Evolutionary conservation across 495 filamentous ascomycete species (phyloP).

Genomic region (Thermochaetoides thermophila): DNA sequence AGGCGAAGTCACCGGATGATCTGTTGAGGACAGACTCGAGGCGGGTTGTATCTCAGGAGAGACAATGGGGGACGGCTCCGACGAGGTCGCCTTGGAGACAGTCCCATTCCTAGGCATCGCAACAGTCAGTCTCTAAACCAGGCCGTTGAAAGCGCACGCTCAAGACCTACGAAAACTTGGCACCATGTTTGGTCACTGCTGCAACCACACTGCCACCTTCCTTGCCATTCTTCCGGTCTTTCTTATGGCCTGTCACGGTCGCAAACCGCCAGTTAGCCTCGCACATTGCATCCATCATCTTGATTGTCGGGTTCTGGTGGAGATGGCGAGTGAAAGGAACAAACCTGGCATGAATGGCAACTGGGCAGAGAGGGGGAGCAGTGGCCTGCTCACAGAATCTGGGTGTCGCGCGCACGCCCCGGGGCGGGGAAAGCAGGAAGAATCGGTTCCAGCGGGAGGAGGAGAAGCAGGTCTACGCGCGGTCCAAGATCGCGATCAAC

Average conservation of each 20-base stretch:
- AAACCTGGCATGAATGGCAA: slow-evolving; percentile 33
- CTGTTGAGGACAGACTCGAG: slow-evolving; percentile 20
- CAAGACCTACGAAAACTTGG: slow-evolving; percentile 33
- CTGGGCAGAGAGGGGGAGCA: slow-evolving; percentile 14
- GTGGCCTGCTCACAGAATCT: slow-evolving; percentile 22
- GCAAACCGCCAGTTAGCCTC: slow-evolving; percentile 5
- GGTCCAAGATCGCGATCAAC: background rate
- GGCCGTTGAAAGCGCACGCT: background rate
- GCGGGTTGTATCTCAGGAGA: slow-evolving; percentile 32
- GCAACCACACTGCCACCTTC: slow-evolving; percentile 34
- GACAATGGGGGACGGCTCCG: slow-evolving; percentile 25
- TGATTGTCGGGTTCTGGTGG: slow-evolving; percentile 3
- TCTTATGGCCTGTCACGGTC: slow-evolving; percentile 26
- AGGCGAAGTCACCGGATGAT: slow-evolving; percentile 24
- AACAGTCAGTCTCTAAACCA: slow-evolving; percentile 13
- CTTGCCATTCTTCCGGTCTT: slow-evolving; percentile 39
- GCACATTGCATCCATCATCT: background rate
- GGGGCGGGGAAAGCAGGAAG: background rate
- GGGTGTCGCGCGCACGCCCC: slow-evolving; percentile 5
- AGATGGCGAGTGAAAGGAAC: slow-evolving; percentile 5
- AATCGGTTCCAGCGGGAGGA: background rate
- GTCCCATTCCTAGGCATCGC: slow-evolving; percentile 16
- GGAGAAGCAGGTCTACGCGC: background rate
- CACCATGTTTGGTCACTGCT: slow-evolving; percentile 36
- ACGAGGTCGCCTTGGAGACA: slow-evolving; percentile 22